Base-by-base conservation (phyloP, 192 early-diverging fungal species). In the Borealophlyctis nickersoniae region DNA sequence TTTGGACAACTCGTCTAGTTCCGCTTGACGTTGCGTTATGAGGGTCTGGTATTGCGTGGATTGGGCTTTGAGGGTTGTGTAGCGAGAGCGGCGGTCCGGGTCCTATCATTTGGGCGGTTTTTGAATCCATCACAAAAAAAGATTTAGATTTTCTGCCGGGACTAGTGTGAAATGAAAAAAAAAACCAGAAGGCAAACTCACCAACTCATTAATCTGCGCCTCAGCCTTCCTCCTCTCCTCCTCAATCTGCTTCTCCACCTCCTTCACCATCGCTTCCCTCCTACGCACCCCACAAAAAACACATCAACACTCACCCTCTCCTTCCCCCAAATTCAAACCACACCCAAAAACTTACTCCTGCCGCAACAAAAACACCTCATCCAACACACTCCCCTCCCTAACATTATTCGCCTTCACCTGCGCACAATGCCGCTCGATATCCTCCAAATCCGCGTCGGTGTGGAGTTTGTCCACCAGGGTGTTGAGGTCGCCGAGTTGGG, bases 381-480 rank as follows among this genome's bases (percentile, higher is more conserved):
- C 80, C 23, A 83, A 36, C n/a, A 60, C 67, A 27, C 62, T 49
- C 23, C 52, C 56, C 30, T 79, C 75, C 19, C 75, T 49, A 48
- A 75, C 67, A 59, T 84, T 86, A 52, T 84, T 77, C 0, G 66
- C 61, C 58, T 74, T 74, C 3, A 84, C 28, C 54, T 79, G 72
- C n/a, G 69, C 63, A 48, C 57, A 73, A 2, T 77, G 71, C 62
- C 74, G 67, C 66, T 84, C 76, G 51, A 85, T 71, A 57, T 86
- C 84, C 33, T 80, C 74, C 45, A 84, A 61, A 62, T 86, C 84
- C 11, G 78, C 62, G 49, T 82, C 84, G 9, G 80, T 77, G 58
- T 86, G 77, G 16, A 84, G 72, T 60, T 83, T 80, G 66, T 84
- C 80, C 4, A 84, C 75, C 1, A 84, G 63, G 1, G 72, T 78